A percentile compares a stretch with the other conserved stretches of the same genome.
Evolutionary conservation across 2,329 filamentous ascomycete species (phyloP).

Genomic region (Pseudogymnoascus sp.): DNA sequence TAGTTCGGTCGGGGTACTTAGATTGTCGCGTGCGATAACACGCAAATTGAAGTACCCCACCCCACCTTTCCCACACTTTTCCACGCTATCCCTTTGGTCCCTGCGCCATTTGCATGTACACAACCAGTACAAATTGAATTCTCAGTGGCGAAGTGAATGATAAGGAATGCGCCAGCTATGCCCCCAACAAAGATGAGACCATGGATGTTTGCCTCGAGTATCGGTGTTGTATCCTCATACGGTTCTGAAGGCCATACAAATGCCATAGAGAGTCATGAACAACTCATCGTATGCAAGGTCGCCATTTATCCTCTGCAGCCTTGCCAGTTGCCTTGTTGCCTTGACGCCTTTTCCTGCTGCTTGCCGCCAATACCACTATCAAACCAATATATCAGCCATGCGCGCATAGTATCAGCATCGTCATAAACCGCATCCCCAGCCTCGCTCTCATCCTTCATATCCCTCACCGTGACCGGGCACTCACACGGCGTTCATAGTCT

Average conservation of each 20-base stretch:
- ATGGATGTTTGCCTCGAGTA: neutral
- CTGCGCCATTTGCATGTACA: neutral
- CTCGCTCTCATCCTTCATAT: neutral
- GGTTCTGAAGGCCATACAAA: neutral
- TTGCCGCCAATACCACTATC: neutral
- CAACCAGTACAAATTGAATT: neutral
- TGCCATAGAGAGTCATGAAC: neutral
- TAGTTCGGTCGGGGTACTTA: neutral
- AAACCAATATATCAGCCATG: neutral
- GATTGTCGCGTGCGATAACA: neutral
- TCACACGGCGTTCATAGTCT: neutral
- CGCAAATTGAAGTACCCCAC: neutral
- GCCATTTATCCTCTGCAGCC: neutral
- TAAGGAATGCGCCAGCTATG: neutral
- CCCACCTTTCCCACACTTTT: neutral
- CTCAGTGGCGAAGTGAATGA: neutral
- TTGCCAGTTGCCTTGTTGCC: neutral
- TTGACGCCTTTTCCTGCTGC: neutral
- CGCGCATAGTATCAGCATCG: neutral
- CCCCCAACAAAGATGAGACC: neutral
- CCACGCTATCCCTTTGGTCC: neutral
- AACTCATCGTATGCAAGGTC: neutral
- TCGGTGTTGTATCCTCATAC: neutral
- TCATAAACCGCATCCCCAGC: neutral
- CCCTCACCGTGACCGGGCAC: neutral